phyloP scores from a whole-genome alignment of 306 rosid genomes.

The Vicia sativa region DNA sequence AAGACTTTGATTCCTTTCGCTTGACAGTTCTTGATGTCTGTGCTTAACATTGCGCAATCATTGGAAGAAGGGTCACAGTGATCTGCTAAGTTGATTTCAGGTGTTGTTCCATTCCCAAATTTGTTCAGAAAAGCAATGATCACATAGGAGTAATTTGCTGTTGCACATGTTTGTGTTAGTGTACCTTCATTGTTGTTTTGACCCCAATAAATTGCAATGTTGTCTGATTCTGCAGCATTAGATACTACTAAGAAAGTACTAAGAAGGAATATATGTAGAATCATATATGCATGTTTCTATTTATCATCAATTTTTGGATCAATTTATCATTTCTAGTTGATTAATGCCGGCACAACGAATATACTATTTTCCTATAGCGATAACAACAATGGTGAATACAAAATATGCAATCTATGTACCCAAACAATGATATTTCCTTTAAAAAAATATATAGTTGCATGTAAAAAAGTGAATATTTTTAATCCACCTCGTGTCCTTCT shows the following conservation, averaged over 20 bases:
- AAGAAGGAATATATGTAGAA: slow-evolving; percentile 19
- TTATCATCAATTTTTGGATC: too few relatives aligned
- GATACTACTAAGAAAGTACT: slow-evolving; percentile 2
- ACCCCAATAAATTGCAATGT: slow-evolving; percentile 65
- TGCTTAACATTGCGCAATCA: slow-evolving; percentile 38
- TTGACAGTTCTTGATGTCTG: slow-evolving; percentile 48
- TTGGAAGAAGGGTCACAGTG: slow-evolving; percentile 51
- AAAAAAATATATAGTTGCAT: too few relatives aligned
- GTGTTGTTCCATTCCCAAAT: slow-evolving; percentile 43
- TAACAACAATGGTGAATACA: too few relatives aligned
- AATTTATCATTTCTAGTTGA: too few relatives aligned
- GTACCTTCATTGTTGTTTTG: slow-evolving; percentile 51
- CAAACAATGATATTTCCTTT: too few relatives aligned
- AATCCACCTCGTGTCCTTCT: too few relatives aligned
- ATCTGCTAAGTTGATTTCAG: slow-evolving; percentile 49
- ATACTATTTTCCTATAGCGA: too few relatives aligned
- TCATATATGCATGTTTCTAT: slow-evolving; percentile 34
- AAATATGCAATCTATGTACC: too few relatives aligned
- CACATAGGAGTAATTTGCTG: slow-evolving; percentile 44
- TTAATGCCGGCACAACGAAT: too few relatives aligned
- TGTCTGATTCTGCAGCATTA: too few relatives aligned
- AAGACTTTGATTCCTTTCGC: slow-evolving; percentile 52
- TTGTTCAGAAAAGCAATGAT: slow-evolving; percentile 47
- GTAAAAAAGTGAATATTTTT: too few relatives aligned
- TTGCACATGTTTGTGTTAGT: slow-evolving; percentile 53